These are phyloP conservation scores for Dactylellina cionopaga DNA, from an alignment of 2,329 filamentous ascomycete species.

Conservation along the genomic window DNA sequence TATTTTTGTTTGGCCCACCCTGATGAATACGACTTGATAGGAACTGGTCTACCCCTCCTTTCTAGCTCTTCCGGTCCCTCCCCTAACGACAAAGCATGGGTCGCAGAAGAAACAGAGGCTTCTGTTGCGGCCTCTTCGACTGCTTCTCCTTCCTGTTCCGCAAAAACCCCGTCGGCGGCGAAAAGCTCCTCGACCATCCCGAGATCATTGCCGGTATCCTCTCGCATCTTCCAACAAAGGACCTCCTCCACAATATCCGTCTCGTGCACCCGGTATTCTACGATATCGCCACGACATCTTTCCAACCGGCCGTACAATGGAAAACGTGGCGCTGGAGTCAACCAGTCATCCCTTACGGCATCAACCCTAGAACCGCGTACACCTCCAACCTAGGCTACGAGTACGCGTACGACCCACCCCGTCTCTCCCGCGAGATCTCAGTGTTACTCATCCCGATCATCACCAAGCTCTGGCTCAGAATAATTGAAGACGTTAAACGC, in stretches of 20 bases:
- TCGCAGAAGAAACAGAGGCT: constrained; percentile 30
- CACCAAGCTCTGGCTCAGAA: constrained; percentile 41
- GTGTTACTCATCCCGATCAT: constrained; percentile 17
- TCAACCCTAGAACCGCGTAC: constrained; percentile 7
- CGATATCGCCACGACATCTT: constrained; percentile 22
- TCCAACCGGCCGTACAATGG: constrained; percentile 30
- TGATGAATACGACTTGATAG: constrained; percentile 24
- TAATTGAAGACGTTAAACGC: constrained; percentile 33
- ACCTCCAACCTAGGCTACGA: constrained; percentile 18
- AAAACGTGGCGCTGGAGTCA: constrained; percentile 31
- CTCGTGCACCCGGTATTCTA: constrained; percentile 42
- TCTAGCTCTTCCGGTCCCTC: not conserved
- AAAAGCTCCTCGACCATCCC: constrained; percentile 37
- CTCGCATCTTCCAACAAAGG: constrained; percentile 21
- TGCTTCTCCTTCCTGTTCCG: constrained; percentile 29
- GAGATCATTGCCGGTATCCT: constrained; percentile 39
- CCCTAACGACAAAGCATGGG: constrained; percentile 35
- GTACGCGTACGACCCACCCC: constrained; percentile 33
- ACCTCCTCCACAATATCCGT: constrained; percentile 13
- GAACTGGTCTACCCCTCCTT: not conserved
- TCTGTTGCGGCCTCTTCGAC: constrained; percentile 39
- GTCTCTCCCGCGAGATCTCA: constrained; percentile 37
- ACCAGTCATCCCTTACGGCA: constrained; percentile 9
- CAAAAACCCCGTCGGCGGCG: constrained; percentile 22
- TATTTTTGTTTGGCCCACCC: not conserved